Base-by-base conservation (phyloP, 1,284 basidiomycete species). In the Trichosporon asahii region DNA sequence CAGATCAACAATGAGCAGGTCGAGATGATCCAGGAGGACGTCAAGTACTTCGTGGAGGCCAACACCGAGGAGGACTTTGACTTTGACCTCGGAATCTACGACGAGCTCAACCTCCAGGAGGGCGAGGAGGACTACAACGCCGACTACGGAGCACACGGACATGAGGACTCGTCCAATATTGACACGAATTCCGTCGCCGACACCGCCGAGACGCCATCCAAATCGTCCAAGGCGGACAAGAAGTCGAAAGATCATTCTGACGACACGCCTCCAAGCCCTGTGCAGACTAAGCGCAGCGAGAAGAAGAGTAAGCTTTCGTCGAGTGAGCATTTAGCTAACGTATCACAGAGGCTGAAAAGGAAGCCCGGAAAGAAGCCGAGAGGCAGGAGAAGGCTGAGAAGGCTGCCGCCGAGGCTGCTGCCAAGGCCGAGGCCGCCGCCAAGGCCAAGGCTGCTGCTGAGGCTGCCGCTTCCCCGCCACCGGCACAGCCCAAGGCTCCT, bases 51-150 rank as follows among this genome's bases (percentile, higher is more conserved):
- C 80, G 94, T 99, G 75, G 94, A 98, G 83, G 92, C 89, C 80
- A 99, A 99, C 84, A 90, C 89, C 84, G 95, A 97, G 73, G 97
- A 99, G 79, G 92, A 94, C 79, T 99, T 98, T 82, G 94, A 98
- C 73, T 96, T 97, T 82, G 94, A 99, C 79, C 92, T 96, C 81
- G 95, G 94, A 66, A 93, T 99, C 72, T 99, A 99, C 78, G 97
- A 99, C 79, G 96, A 99, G 61, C 93, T 99, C 76, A 94, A 94
- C 78, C 90, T 99, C 66, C 94, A 98, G 77, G 96, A 98, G 79
- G 67, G 63, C 31, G 94, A 88, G 75, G 88, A 99, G 80, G 96
- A 95, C 46, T 78, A 76, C 85, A 90, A 91, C 77, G 94, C 91
- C 79, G 92, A 92, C 66, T 85, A 93, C 68, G 72, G 66, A 33